Evolutionary conservation across 2,329 filamentous ascomycete species (phyloP).

Genomic region (Metarhizium humberi): DNA sequence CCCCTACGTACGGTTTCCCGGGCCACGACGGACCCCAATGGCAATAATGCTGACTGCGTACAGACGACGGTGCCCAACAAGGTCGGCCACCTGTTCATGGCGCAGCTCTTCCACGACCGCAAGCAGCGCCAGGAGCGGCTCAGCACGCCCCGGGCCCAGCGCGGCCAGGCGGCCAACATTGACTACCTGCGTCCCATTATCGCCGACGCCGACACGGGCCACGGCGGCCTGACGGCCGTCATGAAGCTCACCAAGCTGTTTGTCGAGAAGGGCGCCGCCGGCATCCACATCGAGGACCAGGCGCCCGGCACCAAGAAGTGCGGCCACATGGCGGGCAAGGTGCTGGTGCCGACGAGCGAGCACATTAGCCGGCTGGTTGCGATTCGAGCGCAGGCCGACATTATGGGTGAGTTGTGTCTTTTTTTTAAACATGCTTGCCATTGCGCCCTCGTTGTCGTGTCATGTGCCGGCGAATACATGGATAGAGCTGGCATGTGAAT

Average conservation of each 20-base stretch:
- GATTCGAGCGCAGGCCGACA: slow-evolving; percentile 94
- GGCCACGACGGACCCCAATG: too few species aligned
- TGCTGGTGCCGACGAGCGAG: slow-evolving; percentile 91
- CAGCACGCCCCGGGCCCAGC: slow-evolving; percentile 62
- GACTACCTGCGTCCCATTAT: slow-evolving; percentile 96
- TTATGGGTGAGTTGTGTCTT: slow-evolving; percentile 63
- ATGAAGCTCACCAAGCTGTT: slow-evolving; percentile 99
- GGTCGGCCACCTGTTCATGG: slow-evolving; percentile 94
- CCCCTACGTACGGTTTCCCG: slow-evolving; percentile 57
- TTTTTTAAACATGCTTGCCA: neutral
- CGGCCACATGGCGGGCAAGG: slow-evolving; percentile 98
- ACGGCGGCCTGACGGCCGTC: slow-evolving; percentile 93
- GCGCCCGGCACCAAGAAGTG: slow-evolving; percentile 99
- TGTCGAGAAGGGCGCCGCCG: slow-evolving; percentile 89
- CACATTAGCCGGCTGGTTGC: slow-evolving; percentile 97
- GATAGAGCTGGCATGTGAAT: neutral
- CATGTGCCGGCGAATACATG: too few species aligned
- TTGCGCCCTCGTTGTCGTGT: neutral
- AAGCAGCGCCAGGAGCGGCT: slow-evolving; percentile 96
- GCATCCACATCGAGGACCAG: slow-evolving; percentile 98
- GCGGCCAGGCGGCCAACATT: slow-evolving; percentile 64
- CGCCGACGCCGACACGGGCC: slow-evolving; percentile 93
- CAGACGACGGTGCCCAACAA: slow-evolving; percentile 98
- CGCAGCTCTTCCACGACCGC: slow-evolving; percentile 97
- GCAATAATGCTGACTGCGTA: neutral